phyloP scores from a whole-genome alignment of 495 filamentous ascomycete species.

The Thozetella sp. region DNA sequence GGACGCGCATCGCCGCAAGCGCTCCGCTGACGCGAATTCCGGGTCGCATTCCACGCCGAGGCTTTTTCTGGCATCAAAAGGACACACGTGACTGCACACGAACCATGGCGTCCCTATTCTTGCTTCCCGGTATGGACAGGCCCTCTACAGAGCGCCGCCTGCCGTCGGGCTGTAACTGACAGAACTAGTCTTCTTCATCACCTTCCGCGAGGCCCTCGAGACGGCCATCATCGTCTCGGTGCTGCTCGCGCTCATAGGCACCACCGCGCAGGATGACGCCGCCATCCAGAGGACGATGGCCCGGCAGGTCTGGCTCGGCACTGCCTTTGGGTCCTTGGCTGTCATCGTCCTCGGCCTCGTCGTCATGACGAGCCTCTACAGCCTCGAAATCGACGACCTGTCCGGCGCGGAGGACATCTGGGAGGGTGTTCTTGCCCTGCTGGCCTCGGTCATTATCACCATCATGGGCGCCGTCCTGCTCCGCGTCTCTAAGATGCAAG shows the following conservation, averaged over 20 bases:
- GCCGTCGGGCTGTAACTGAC: not conserved
- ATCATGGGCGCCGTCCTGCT: conserved; percentile 73
- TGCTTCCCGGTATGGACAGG: not conserved
- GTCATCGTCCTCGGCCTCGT: conserved; percentile 62
- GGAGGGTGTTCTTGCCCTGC: conserved; percentile 66
- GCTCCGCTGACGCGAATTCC: too few species aligned
- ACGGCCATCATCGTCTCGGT: conserved; percentile 71
- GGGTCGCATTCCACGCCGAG: too few species aligned
- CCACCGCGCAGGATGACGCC: conserved; percentile 38
- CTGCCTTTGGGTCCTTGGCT: conserved; percentile 52
- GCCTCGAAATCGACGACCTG: conserved; percentile 58
- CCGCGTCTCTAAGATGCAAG: conserved; percentile 71
- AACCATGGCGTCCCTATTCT: not conserved
- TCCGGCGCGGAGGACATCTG: conserved; percentile 62
- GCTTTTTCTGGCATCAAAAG: too few species aligned
- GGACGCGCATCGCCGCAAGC: too few species aligned
- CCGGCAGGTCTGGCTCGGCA: conserved; percentile 62
- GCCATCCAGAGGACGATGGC: conserved; percentile 55
- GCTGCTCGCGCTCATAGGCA: conserved; percentile 61
- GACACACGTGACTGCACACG: too few species aligned
- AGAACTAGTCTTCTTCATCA: conserved; percentile 67
- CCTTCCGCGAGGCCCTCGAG: conserved; percentile 72
- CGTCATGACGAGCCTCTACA: conserved; percentile 71
- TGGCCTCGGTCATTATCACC: conserved; percentile 68
- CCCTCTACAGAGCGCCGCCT: not conserved